A percentile compares a stretch with the other conserved stretches of the same genome.
These are phyloP conservation scores for Annulohypoxylon moriforme DNA, from an alignment of 495 filamentous ascomycete species.

Conservation along the genomic window DNA sequence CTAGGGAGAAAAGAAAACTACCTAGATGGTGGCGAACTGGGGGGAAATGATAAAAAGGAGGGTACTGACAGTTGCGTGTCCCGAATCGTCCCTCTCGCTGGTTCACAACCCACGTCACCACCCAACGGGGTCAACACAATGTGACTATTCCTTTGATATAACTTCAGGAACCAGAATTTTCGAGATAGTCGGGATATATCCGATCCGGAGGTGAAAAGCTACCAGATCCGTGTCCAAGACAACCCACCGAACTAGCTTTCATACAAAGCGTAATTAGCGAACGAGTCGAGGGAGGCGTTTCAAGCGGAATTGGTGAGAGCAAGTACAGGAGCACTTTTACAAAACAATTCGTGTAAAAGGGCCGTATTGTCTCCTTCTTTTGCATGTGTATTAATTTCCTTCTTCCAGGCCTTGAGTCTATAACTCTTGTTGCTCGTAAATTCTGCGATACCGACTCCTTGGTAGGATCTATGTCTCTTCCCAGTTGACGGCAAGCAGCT, in stretches of 20 bases:
- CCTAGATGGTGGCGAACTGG: neutral
- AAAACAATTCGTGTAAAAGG: slow-evolving; percentile 10
- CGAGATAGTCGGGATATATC: neutral
- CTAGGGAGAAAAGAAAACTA: neutral
- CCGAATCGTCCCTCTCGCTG: neutral
- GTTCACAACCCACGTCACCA: neutral
- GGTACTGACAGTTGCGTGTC: slow-evolving; percentile 26
- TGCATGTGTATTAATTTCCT: slow-evolving; percentile 16
- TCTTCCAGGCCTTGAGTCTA: slow-evolving; percentile 1
- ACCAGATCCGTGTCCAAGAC: slow-evolving; percentile 3
- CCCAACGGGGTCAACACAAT: neutral
- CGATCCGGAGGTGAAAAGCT: neutral
- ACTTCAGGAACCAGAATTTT: neutral
- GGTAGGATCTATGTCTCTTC: neutral
- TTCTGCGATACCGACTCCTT: slow-evolving; percentile 11
- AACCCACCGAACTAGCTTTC: slow-evolving; percentile 13
- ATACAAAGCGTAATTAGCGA: slow-evolving; percentile 16
- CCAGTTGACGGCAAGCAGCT: slow-evolving; percentile 1
- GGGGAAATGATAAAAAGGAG: neutral
- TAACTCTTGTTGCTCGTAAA: slow-evolving; percentile 3
- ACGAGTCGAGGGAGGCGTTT: neutral
- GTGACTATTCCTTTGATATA: neutral
- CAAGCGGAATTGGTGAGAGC: neutral
- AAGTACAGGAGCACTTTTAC: neutral
- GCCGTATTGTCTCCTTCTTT: slow-evolving; percentile 24